Conservation (phyloP, 2,329 filamentous ascomycete genomes). For the Ascochyta lentis region DNA sequence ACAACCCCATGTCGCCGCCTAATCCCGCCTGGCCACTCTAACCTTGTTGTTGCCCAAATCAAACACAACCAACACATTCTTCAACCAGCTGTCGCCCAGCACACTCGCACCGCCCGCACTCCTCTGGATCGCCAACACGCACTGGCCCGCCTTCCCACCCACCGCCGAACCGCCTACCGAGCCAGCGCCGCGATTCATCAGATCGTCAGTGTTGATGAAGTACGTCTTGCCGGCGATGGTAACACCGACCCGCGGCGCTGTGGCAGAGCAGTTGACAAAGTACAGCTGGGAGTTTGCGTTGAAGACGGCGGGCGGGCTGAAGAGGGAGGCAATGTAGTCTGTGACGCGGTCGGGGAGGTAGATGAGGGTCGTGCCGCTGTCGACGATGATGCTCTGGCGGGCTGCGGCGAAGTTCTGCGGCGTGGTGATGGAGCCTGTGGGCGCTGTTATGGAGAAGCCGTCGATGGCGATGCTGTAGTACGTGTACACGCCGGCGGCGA, state of each 20-base stretch:
- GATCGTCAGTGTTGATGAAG: constrained; percentile 24
- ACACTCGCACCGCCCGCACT: constrained; percentile 22
- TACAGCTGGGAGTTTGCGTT: constrained; percentile 14
- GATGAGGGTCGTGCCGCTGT: constrained; percentile 33
- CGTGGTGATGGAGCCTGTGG: not conserved
- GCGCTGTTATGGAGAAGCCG: constrained; percentile 30
- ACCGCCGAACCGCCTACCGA: constrained; percentile 16
- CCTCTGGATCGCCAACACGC: constrained; percentile 29
- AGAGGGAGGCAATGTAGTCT: constrained; percentile 27
- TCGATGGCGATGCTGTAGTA: constrained; percentile 37
- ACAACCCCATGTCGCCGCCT: not conserved
- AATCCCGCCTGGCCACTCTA: constrained; percentile 46
- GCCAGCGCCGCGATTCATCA: constrained; percentile 23
- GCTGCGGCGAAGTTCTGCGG: constrained; percentile 3
- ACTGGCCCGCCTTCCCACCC: constrained; percentile 9
- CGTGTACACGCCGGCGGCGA: constrained; percentile 23
- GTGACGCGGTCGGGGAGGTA: constrained; percentile 31
- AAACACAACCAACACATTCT: constrained; percentile 57
- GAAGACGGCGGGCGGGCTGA: constrained; percentile 28
- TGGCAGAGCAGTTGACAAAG: constrained; percentile 23
- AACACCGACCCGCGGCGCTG: constrained; percentile 28
- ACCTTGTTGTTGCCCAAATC: constrained; percentile 53
- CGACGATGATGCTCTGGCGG: constrained; percentile 30
- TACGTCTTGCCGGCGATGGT: constrained; percentile 23
- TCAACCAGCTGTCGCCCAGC: constrained; percentile 55